Evolutionary conservation across 2,329 filamentous ascomycete species (phyloP).

Genomic region (Exophiala lecanii-corni): DNA sequence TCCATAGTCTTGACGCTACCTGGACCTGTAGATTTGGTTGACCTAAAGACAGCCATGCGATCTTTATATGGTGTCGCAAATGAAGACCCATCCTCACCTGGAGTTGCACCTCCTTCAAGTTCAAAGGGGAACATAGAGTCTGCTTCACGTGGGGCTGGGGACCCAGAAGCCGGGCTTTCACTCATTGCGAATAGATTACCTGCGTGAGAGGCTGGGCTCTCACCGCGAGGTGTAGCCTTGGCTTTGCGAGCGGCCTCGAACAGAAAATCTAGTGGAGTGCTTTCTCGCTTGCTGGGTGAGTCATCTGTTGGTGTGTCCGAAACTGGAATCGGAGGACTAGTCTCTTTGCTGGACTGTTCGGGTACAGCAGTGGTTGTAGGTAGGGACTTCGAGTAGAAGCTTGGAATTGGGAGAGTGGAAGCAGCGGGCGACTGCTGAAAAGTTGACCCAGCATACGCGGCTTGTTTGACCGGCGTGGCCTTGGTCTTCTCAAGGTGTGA

Average conservation of each 20-base stretch:
- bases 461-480: slow-evolving; percentile 41
- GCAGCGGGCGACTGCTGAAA: slow-evolving; percentile 94
- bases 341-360: slow-evolving; percentile 37
- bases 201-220: slow-evolving; percentile 37
- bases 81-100: slow-evolving; percentile 53
- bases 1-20: slow-evolving; percentile 26
- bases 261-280: slow-evolving; percentile 82
- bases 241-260: slow-evolving; percentile 77
- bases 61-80: slow-evolving; percentile 58
- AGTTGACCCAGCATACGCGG: slow-evolving; percentile 82
- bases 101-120: slow-evolving; percentile 53
- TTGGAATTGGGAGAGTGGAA: slow-evolving; percentile 83
- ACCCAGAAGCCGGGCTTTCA: slow-evolving; percentile 35
- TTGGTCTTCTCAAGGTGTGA: slow-evolving; percentile 31
- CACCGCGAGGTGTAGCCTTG: slow-evolving; percentile 51
- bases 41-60: slow-evolving; percentile 41
- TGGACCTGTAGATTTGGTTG: slow-evolving; percentile 33
- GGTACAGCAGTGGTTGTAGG: slow-evolving; percentile 52
- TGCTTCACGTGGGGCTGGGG: slow-evolving; percentile 44
- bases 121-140: slow-evolving; percentile 64
- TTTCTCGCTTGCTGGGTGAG: slow-evolving; percentile 43
- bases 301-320: slow-evolving; percentile 29
- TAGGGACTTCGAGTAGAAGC: slow-evolving; percentile 74
- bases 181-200: slow-evolving; percentile 52
- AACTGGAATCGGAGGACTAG: slow-evolving; percentile 31